Conservation (phyloP, 257 asterid species). For the Lantana camara region DNA sequence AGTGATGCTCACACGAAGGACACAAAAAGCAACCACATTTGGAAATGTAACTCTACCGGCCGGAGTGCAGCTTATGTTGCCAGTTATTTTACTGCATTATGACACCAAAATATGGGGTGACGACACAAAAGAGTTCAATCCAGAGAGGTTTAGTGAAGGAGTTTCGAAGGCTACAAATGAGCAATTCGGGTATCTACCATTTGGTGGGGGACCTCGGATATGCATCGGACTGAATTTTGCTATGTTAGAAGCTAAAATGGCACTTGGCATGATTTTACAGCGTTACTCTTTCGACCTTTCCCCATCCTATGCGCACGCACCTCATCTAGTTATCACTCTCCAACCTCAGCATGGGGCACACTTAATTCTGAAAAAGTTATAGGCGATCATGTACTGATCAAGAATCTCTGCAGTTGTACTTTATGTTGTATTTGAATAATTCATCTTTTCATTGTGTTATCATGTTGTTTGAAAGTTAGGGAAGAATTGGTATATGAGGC, state of each 20-base stretch:
- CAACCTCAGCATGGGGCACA: slow-evolving; percentile 31
- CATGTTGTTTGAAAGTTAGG: no score
- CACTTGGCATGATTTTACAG: slow-evolving; percentile 29
- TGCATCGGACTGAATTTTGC: slow-evolving; percentile 38
- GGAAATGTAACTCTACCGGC: slow-evolving; percentile 36
- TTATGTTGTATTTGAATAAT: no score
- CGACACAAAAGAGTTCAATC: slow-evolving; percentile 33
- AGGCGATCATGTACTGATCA: no score
- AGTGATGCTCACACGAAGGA: not conserved
- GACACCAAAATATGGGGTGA: slow-evolving; percentile 33
- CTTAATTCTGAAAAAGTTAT: slow-evolving; percentile 5
- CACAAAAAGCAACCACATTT: slow-evolving; percentile 12
- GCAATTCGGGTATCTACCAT: slow-evolving; percentile 28
- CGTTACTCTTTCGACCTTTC: slow-evolving; percentile 27
- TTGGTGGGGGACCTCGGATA: slow-evolving; percentile 38
- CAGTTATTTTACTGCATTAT: slow-evolving; percentile 28
- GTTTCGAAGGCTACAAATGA: slow-evolving; percentile 27
- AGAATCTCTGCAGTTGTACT: no score
- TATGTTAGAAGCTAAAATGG: slow-evolving; percentile 33
- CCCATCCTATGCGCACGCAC: slow-evolving; percentile 31
- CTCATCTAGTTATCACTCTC: slow-evolving; percentile 4
- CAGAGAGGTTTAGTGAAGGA: slow-evolving; percentile 35
- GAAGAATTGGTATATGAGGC: no score
- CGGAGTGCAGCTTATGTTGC: slow-evolving; percentile 35
- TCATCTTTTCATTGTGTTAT: no score